Percentiles rank a stretch among this genome's conserved stretches.
Conservation (phyloP, 495 filamentous ascomycete species). For the Ramalina intermedia region DNA sequence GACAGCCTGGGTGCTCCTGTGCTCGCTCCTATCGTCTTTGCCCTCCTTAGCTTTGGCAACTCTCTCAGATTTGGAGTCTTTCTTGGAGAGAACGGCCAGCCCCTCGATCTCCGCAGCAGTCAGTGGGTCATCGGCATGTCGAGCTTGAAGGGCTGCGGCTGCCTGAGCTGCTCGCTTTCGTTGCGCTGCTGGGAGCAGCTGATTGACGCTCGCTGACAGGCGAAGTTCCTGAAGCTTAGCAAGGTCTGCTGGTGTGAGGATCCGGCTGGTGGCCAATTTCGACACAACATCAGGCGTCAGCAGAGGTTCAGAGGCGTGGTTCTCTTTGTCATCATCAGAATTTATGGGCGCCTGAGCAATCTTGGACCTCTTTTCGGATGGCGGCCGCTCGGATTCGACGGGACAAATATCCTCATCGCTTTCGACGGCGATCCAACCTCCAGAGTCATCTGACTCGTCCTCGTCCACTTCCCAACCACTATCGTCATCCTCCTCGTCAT, state of each 20-base stretch:
- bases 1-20: conserved; percentile 67
- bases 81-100: conserved; percentile 49
- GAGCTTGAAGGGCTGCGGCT: conserved; percentile 26
- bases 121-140: conserved; percentile 67
- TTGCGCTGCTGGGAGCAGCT: conserved; percentile 35
- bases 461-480: conserved; percentile 74
- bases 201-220: conserved; percentile 52
- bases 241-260: conserved; percentile 84
- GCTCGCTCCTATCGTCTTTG: conserved; percentile 55
- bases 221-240: conserved; percentile 83
- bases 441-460: conserved; percentile 56
- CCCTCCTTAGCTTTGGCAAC: conserved; percentile 65
- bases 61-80: conserved; percentile 66
- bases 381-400: conserved; percentile 52
- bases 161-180: conserved; percentile 22
- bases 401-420: conserved; percentile 69
- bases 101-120: conserved; percentile 79
- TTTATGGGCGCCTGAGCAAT: conserved; percentile 1
- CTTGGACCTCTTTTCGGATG: conserved; percentile 47
- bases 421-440: conserved; percentile 86
- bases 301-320: conserved; percentile 5
- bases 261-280: conserved; percentile 67
- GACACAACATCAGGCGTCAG: conserved; percentile 26
- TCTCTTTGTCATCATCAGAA: conserved; percentile 13
- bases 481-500: conserved; percentile 54